Evolutionary conservation across 2,329 filamentous ascomycete species (phyloP), one percentile per base, ranked within the genome.

Genomic region (Claviceps maximensis): DNA sequence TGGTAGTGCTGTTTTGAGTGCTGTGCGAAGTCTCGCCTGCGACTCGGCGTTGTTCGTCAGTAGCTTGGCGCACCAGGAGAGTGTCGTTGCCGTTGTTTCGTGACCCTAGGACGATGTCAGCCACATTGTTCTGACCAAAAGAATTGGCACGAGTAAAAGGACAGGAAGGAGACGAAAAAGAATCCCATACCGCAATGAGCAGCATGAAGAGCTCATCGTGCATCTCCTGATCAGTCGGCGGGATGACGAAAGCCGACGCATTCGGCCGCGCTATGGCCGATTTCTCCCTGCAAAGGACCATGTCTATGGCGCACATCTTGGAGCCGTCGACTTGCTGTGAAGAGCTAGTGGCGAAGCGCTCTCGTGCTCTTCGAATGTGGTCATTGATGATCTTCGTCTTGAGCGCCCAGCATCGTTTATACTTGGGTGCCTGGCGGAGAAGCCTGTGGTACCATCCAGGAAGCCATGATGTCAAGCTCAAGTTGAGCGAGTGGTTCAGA

Each of bases 161-260:
- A 33, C 7, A 10, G 2, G 31, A 33, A 10, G 15, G 17, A 38
- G 15, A 38, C 4, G 15, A 38, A 38, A 17, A 3, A 38, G 6
- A 38, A 38, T 33, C 9, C 23, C 27, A 44, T 49, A 50, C 53
- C 27, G 50, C 50, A 19, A 55, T 50, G 3, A 60, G n/a, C 33
- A 58, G 52, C 12, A 58, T 55, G n/a, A 57, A 47, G n/a, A 58
- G 53, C 47, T 57, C 49, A 17, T 67, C 65, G 25, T 56, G 56
- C 25, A 65, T 60, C 12, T 56, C 56, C 7, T 47, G 47, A 0
- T 59, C 15, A 25, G 33, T 53, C 13, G 42, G 40, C 10, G 47
- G 48, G 3, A 31, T 38, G 17, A 13, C n/a, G 36, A 47, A 44
- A 17, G 51, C 47, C 9, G 49, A 44, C 21, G 10, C 21, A 17